Percentiles rank a stretch among this genome's conserved stretches.
These are phyloP conservation scores for Torulaspora pretoriensis DNA, from an alignment of 1,139 yeast genomes.

Conservation along the genomic window DNA sequence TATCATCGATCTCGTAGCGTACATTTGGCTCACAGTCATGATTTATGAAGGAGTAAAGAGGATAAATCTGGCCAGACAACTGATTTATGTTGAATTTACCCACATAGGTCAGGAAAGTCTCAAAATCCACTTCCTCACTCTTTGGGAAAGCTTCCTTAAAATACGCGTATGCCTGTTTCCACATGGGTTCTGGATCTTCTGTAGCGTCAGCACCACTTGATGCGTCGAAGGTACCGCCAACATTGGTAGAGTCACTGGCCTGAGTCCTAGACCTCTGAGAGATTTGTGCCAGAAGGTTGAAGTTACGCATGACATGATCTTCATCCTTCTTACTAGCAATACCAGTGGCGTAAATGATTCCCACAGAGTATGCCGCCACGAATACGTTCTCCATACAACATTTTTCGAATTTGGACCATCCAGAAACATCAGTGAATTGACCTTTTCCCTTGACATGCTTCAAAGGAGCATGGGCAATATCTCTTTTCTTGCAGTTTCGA, in stretches of 20 bases:
- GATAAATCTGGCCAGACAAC: constrained; percentile 58
- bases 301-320: constrained; percentile 43
- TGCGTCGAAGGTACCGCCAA: constrained; percentile 53
- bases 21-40: constrained; percentile 76
- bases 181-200: constrained; percentile 43
- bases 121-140: constrained; percentile 41
- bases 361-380: constrained; percentile 65
- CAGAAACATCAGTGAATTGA: constrained; percentile 39
- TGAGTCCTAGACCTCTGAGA: constrained; percentile 62
- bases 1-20: constrained; percentile 48
- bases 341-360: constrained; percentile 50
- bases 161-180: constrained; percentile 54
- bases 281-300: constrained; percentile 63
- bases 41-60: constrained; percentile 65
- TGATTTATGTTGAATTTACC: constrained; percentile 76
- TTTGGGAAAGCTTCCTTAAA: constrained; percentile 51
- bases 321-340: constrained; percentile 47
- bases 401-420: constrained; percentile 54
- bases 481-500: constrained; percentile 52
- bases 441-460: constrained; percentile 47
- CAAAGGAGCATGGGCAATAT: constrained; percentile 51
- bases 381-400: constrained; percentile 64
- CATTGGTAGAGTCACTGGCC: constrained; percentile 51
- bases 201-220: constrained; percentile 43
- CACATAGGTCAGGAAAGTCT: constrained; percentile 55